These are phyloP conservation scores for Lobosporangium transversale DNA, from an alignment of 192 early-diverging fungal species.

Conservation along the genomic window DNA sequence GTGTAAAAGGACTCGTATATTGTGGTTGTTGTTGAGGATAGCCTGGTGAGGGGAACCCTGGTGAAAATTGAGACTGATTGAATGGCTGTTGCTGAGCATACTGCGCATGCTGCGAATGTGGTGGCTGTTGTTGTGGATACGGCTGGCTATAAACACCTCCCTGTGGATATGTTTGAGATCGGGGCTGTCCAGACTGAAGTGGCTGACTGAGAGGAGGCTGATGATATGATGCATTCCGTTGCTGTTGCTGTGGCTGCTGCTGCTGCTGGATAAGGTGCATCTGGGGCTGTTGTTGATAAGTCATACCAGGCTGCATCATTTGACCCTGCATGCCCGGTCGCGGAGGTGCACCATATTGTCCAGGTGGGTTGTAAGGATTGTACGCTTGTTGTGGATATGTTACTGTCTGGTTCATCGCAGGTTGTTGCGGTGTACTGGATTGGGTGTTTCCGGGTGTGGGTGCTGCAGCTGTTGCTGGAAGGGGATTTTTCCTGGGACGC, in stretches of 20 bases:
- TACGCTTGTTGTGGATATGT: conserved; percentile 24
- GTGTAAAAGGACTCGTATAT: too few species aligned
- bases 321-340: conserved; percentile 28
- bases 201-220: conserved; percentile 27
- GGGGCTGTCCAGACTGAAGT: conserved; percentile 23
- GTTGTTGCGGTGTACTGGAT: conserved; percentile 8
- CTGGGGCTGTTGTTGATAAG: conserved; percentile 31
- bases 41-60: conserved; percentile 49
- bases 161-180: conserved; percentile 26
- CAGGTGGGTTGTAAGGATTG: conserved; percentile 32
- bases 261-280: conserved; percentile 40
- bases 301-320: conserved; percentile 20
- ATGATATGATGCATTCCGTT: conserved; percentile 3
- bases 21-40: conserved; percentile 32
- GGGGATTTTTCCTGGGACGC: conserved; percentile 41
- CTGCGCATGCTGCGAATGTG: conserved; percentile 20
- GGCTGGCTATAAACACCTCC: conserved; percentile 11
- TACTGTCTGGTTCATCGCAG: conserved; percentile 23
- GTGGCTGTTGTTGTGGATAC: conserved; percentile 12
- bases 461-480: conserved; percentile 19
- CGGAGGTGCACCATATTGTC: conserved; percentile 15
- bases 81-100: conserved; percentile 31
- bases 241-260: conserved; percentile 33
- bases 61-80: conserved; percentile 30
- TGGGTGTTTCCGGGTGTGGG: conserved; percentile 7